Base-by-base conservation (phyloP, 73 alveolate species). In the Breviolum minutum region DNA sequence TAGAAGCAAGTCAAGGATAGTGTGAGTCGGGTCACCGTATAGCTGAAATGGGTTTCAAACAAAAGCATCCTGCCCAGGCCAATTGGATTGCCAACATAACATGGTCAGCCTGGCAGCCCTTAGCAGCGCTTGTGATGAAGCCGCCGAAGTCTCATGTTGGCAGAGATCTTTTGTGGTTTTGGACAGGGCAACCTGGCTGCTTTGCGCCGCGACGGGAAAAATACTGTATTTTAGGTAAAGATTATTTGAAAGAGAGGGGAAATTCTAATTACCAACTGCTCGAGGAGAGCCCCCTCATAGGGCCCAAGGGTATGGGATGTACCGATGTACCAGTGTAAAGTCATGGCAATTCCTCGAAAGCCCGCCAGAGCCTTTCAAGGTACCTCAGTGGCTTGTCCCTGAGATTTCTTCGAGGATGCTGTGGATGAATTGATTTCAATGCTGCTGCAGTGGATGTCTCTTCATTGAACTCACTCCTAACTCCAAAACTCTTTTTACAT, bases 71-170 rank as follows among this genome's bases (percentile, higher is more conserved):
- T 8, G 9, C 63, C 63, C 0, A 76, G 86, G 86, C 26, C 86
- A 77, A 63, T 63, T 77, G 13, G 27, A 29, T n/a, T 71, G 81
- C 62, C 86, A 77, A 77, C 90, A 71, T 10, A 81, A 81, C 60
- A 30, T 60, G 16, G 71, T 81, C 40, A 48, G 71, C 90, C 90
- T 81, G 71, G 30, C 71, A 19, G 70, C 90, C 4, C 71, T 81
- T 17, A 71, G 90, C 70, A 81, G 90, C 22, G 86, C 86, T 63
- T 77, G 86, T 29, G 86, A 76, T 27, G 86, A 77, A 77, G 86
- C 86, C 63, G 86, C 27, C 11, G 86, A 77, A 77, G 86, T 63
- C 63, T n/a, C 86, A 7, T 77, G 86, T 27, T 77, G 86, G 86
- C 27, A 77, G 86, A 77, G 63, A n/a, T 77, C 63, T 24, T 77